Base-by-base conservation (phyloP, 345 rosid genomes). In the Balakata baccata region DNA sequence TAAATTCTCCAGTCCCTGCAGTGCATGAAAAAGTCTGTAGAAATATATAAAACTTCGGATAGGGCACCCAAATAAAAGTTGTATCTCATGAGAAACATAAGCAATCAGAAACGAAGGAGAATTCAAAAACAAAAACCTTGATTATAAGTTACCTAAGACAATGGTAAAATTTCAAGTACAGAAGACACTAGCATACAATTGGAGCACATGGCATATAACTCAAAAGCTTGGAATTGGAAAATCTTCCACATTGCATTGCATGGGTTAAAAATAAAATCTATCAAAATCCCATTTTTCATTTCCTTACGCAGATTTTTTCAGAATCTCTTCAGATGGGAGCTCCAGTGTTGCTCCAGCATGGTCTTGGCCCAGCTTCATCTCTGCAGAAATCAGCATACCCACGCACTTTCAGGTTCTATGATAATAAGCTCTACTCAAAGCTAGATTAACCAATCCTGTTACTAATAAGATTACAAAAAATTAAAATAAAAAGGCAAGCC, bases 321-420 rank as follows among this genome's bases (percentile, higher is more conserved):
- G 81, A 75, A 84, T 80, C 61, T 87, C 93, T 56, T 94, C 97
- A 7, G 95, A 82, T 46, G 97, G 93, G 72, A 89, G 74, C 86
- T 92, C 98, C 58, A 94, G 86, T 5, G 95, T 94, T 47, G 89
- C 94, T 77, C 95, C 98, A 4, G 91, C 97, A 70, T 92, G 91
- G 39, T 88, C 92, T 69, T 84, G 85, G 59, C 80, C 79, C 23
- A 97, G 87, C 84, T 89, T 94, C 84, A 94, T 83, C 85, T 86
- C 97, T 94, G 86, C 86, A 77, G 11, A 57, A 38, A 73, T 38
- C 37, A 37, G 14, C 18, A 75, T 68, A 41, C 22, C 49, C 68
- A 60, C 3, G 12, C 10, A 11, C 13, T 47, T 7, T 63, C 17
- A 41, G 45, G 23, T 49, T 23, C 45, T 29, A 34, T 4, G 16